phyloP scores from a whole-genome alignment of 1,284 basidiomycete genomes.

The Microbotryum lychnidis-dioicae region DNA sequence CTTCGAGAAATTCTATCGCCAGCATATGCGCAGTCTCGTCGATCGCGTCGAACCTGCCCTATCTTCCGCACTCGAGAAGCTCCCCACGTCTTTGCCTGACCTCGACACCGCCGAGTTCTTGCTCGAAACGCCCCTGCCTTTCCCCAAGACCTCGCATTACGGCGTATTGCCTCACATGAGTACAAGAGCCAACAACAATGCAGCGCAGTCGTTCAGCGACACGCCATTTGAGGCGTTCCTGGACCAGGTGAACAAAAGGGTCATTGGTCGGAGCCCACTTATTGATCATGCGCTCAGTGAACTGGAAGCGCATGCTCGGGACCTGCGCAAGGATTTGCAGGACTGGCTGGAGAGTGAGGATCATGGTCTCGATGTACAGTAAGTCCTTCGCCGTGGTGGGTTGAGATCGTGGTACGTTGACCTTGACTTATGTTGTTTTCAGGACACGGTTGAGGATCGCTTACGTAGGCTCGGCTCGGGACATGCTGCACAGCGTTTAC shows the following conservation, averaged over 20 bases:
- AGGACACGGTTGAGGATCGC: constrained; percentile 2
- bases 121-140: constrained; percentile 24
- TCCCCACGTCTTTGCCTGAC: constrained; percentile 5
- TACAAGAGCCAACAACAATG: background rate
- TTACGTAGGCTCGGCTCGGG: constrained; percentile 8
- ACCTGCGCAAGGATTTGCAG: constrained; percentile 13
- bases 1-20: constrained; percentile 11
- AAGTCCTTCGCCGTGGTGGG: no score
- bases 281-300: constrained; percentile 19
- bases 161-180: background rate
- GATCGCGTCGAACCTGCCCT: constrained; percentile 10
- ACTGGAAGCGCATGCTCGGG: constrained; percentile 20
- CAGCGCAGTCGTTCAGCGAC: no score
- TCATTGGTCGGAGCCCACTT: constrained; percentile 23
- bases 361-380: no score
- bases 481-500: constrained; percentile 7
- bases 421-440: background rate
- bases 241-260: constrained; percentile 17
- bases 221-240: constrained; percentile 26
- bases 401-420: no score
- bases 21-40: constrained; percentile 11
- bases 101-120: constrained; percentile 16
- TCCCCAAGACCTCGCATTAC: constrained; percentile 16
- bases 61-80: constrained; percentile 9
- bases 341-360: constrained; percentile 11